These are phyloP conservation scores for Lolium rigidum DNA, from an alignment of 176 grass and related monocot species.

Conservation along the genomic window DNA sequence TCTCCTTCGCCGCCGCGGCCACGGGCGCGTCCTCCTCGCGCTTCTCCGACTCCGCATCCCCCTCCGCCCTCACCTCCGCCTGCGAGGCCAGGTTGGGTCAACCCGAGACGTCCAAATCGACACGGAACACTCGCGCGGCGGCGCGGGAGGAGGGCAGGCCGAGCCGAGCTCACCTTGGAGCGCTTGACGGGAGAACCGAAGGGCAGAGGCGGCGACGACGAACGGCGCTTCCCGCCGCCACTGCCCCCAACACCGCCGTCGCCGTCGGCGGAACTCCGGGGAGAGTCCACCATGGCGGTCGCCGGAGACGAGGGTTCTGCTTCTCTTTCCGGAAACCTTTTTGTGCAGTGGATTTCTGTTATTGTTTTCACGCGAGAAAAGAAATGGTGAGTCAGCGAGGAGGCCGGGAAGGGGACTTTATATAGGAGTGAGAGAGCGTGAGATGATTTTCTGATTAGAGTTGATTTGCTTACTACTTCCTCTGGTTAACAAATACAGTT, in stretches of 20 bases:
- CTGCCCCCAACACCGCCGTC: neutral
- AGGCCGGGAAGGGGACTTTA: no score
- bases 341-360: neutral
- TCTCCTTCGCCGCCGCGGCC: neutral
- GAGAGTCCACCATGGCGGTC: constrained; percentile 2
- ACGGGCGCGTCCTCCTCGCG: constrained; percentile 14
- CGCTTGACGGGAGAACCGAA: neutral
- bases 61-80: neutral
- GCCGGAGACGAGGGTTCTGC: neutral
- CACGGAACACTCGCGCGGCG: neutral
- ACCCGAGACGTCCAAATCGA: neutral
- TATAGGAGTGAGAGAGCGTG: no score
- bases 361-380: neutral
- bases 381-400: no score
- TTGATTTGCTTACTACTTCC: no score
- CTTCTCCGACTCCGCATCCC: neutral
- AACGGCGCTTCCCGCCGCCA: neutral
- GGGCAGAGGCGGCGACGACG: neutral
- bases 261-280: neutral
- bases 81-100: constrained; percentile 20
- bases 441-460: no score
- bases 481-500: no score
- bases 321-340: neutral
- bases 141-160: neutral
- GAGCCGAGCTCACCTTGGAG: constrained; percentile 8